A percentile compares a stretch with the other conserved stretches of the same genome.
These are phyloP conservation scores for Bauhinia variegata DNA, from an alignment of 306 rosid genomes.

Conservation along the genomic window DNA sequence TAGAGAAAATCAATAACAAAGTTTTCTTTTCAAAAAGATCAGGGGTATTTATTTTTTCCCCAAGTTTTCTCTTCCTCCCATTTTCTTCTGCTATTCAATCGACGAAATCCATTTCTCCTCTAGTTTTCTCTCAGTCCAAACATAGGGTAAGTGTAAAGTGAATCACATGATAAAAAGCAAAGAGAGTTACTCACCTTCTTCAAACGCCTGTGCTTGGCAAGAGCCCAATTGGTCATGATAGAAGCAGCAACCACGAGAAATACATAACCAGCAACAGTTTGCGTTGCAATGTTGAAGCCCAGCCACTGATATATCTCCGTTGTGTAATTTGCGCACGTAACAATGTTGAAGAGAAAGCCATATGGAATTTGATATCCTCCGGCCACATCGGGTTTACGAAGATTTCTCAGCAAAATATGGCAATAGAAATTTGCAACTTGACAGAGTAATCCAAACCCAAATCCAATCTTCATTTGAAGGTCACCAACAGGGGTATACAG, in stretches of 20 bases:
- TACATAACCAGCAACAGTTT: constrained; percentile 79
- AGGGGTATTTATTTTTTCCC: no score
- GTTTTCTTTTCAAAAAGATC: no score
- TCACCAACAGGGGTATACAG: constrained; percentile 79
- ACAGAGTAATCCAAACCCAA: constrained; percentile 73
- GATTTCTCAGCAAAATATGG: constrained; percentile 80
- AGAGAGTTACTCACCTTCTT: constrained; percentile 74
- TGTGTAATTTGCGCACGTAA: constrained; percentile 95
- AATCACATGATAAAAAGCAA: constrained; percentile 6
- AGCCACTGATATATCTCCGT: constrained; percentile 99
- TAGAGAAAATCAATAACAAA: neutral
- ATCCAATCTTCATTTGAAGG: constrained; percentile 92
- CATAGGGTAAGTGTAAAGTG: constrained; percentile 1
- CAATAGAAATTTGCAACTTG: constrained; percentile 80
- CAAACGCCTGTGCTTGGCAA: constrained; percentile 91
- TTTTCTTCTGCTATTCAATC: no score
- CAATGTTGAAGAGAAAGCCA: constrained; percentile 90
- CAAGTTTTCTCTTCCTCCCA: no score
- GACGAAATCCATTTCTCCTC: no score
- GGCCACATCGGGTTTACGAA: constrained; percentile 74
- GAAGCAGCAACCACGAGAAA: constrained; percentile 73
- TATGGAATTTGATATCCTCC: constrained; percentile 94
- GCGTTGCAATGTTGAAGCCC: constrained; percentile 95
- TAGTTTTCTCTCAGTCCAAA: no score
- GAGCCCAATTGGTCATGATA: constrained; percentile 98